Base-by-base conservation (phyloP, 2,329 filamentous ascomycete species). In the Cladosporium sp. region DNA sequence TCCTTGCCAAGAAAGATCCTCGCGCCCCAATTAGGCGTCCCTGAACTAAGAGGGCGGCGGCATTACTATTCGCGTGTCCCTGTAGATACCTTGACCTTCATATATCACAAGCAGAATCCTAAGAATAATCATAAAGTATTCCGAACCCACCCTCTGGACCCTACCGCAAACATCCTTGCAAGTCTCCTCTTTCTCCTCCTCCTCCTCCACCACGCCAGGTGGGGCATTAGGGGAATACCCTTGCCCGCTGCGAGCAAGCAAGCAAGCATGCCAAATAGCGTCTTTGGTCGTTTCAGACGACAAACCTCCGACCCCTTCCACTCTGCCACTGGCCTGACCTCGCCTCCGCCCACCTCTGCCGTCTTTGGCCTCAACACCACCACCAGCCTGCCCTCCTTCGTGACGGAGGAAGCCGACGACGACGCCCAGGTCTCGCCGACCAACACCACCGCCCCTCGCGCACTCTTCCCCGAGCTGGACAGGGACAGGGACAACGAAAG, bases 211-310 rank as follows among this genome's bases (percentile, higher is more conserved):
- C 58, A 46, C 11, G 16, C 7, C 7, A 21, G 56, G 56, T 59
- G 56, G 56, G 56, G 56, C 56, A 46, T n/a, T n/a, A n/a, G n/a
- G n/a, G n/a, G n/a, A n/a, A n/a, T n/a, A n/a, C n/a, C n/a, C 55
- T 37, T 29, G 21, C 21, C 46, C 12, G 29, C 18, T 11, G 1
- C 23, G 3, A 26, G 23, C 23, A 26, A 26, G 23, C 23, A 26
- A 26, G 23, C 23, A 40, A 40, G 37, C 16, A 55, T 55, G 60
- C 60, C 55, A 21, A 65, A 52, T 56, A 62, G 64, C 31, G 64
- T 66, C 26, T 66, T 66, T 57, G 58, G 64, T 49, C 57, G 64
- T 50, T 66, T 66, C 64, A 62, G 59, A 37, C 35, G 64, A 23
- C 64, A 66, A 29, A 50, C 62, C 28, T 44, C 59, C 21, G 56